Conservation (phyloP, 2,329 filamentous ascomycete species). For the Monilinia vaccinii-corymbosi region DNA sequence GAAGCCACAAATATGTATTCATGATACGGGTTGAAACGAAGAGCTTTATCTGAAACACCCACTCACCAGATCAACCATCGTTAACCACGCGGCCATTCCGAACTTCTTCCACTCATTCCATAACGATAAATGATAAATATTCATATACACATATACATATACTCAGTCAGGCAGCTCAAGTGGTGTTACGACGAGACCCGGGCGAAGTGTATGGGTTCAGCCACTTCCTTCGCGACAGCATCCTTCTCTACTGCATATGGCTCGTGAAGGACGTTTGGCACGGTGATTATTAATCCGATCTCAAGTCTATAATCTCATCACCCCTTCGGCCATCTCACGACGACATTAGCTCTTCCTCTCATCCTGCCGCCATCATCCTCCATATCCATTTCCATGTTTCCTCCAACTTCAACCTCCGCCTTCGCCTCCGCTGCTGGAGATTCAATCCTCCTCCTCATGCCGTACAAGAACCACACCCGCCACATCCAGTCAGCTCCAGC, state of each 20-base stretch:
- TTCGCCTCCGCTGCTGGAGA: too few species aligned
- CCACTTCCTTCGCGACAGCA: background rate
- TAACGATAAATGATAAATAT: too few species aligned
- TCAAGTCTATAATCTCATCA: background rate
- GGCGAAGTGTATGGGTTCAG: too few species aligned
- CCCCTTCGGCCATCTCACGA: background rate
- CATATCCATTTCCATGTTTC: background rate
- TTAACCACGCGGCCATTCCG: slow-evolving; percentile 8
- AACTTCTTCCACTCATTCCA: background rate
- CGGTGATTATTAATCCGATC: background rate
- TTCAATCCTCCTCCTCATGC: background rate
- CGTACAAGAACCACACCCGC: background rate
- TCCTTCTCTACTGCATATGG: background rate
- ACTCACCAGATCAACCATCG: background rate
- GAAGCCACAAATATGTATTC: too few species aligned
- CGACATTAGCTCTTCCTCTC: background rate
- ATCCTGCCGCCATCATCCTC: background rate
- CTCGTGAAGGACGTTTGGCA: slow-evolving; percentile 1
- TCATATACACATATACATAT: too few species aligned
- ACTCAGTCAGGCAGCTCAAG: too few species aligned
- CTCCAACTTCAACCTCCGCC: background rate
- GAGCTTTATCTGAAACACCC: too few species aligned
- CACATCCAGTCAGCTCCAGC: background rate
- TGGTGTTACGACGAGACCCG: too few species aligned
- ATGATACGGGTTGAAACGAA: too few species aligned